phyloP scores from a whole-genome alignment of 345 rosid genomes.

The Lepidium didymum region DNA sequence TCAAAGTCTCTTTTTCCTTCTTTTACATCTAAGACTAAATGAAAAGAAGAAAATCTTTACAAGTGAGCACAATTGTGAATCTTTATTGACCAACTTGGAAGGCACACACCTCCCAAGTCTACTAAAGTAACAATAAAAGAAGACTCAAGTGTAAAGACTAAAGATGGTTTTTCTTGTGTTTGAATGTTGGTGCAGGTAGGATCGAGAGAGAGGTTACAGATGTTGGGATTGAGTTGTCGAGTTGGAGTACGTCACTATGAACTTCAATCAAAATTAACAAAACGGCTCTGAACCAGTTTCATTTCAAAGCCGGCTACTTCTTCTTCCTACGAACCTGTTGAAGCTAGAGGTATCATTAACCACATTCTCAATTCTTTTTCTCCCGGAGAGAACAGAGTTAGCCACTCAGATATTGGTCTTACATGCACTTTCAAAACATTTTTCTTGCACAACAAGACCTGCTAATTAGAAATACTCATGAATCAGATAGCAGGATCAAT shows the following conservation, averaged over 20 bases:
- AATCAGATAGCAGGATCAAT: conserved; percentile 1
- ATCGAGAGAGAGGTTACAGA: conserved; percentile 65
- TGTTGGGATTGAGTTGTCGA: conserved; percentile 49
- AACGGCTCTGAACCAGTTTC: conserved; percentile 38
- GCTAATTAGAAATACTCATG: conserved; percentile 6
- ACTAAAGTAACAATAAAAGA: neutral
- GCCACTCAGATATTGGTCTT: conserved; percentile 5
- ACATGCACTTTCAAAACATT: conserved; percentile 35
- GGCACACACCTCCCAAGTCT: neutral
- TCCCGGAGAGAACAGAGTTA: neutral
- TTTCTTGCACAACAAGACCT: conserved; percentile 38
- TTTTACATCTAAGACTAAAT: neutral
- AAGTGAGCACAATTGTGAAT: conserved; percentile 9
- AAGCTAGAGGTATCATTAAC: conserved; percentile 32
- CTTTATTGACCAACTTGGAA: conserved; percentile 10
- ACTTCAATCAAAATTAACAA: conserved; percentile 37
- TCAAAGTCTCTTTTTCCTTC: neutral
- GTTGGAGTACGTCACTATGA: conserved; percentile 48
- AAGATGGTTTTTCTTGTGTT: neutral
- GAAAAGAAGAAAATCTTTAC: conserved; percentile 2
- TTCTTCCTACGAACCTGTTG: conserved; percentile 37
- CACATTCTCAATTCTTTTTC: neutral
- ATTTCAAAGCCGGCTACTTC: conserved; percentile 36
- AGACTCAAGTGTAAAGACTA: neutral
- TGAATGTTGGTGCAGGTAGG: conserved; percentile 46